Evolutionary conservation across 2,329 filamentous ascomycete species (phyloP), one percentile per base, ranked within the genome.

Genomic region (Sporothrix dimorphospora): DNA sequence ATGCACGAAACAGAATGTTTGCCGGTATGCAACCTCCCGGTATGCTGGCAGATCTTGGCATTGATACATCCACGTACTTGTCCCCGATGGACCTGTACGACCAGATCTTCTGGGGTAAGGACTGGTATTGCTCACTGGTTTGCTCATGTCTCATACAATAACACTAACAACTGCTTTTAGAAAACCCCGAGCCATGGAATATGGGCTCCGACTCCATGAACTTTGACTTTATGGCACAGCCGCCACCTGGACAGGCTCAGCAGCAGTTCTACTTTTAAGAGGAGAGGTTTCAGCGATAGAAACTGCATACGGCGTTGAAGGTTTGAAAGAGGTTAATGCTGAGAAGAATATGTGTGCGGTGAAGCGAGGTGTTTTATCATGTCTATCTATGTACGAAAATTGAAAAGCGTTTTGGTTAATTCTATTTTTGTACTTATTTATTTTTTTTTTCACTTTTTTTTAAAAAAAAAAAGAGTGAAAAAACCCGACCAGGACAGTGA

Each of bases 11-110:
- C 38, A 74, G 73, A 7, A 67, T 75, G 47, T 73, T 79, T 19
- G 80, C 80, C 51, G 77, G 81, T 55, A 79, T 86, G 72, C 81
- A 80, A 65, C 57, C 75, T 21, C 74, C 77, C 19, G 78, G 81
- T 57, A 79, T 77, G 66, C 78, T 88, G 45, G 79, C 85, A 7
- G 85, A 84, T 61, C 79, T 89, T 67, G 79, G 82, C 47, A 80
- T 87, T 12, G 89, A 90, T 73, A 86, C 87, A 19, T 82, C 85
- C 3, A 82, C 87, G 45, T 87, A 88, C 75, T 88, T 91, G 83
- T 89, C 89, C 49, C 89, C 89, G 0, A 89, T 91, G 88, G 89
- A 91, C 73, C 80, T 91, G 0, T 91, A 90, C 77, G 88, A 91
- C 76, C 90, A 88, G 4, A 91, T 91, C 61, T 91, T 90, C 81